phyloP scores from a whole-genome alignment of 345 rosid genomes.

The Syzygium oleosum region DNA sequence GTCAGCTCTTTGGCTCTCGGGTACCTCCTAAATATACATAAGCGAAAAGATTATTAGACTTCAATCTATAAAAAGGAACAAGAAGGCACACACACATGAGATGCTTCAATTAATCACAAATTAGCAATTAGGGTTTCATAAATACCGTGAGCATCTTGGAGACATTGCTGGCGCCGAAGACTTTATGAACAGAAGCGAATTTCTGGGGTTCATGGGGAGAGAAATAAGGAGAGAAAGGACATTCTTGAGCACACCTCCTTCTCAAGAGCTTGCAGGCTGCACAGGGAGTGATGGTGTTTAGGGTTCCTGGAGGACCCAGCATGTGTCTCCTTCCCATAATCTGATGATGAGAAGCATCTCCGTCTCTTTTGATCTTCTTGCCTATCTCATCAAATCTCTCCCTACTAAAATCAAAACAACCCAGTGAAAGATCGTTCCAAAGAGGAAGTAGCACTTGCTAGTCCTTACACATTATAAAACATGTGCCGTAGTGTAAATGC shows the following conservation, averaged over 20 bases:
- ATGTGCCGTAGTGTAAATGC: background rate
- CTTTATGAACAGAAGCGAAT: slow-evolving; percentile 91
- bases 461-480: background rate
- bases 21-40: slow-evolving; percentile 51
- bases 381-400: slow-evolving; percentile 83
- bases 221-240: slow-evolving; percentile 94
- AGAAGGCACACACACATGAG: background rate
- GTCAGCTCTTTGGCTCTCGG: slow-evolving; percentile 75
- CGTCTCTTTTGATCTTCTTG: slow-evolving; percentile 79
- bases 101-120: background rate
- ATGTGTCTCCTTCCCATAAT: slow-evolving; percentile 76
- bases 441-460: background rate
- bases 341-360: slow-evolving; percentile 40
- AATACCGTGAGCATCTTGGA: slow-evolving; percentile 86
- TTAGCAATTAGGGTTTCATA: background rate
- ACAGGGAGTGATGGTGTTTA: slow-evolving; percentile 90
- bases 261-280: slow-evolving; percentile 96
- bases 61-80: background rate
- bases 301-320: slow-evolving; percentile 68
- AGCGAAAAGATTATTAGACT: background rate
- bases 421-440: background rate
- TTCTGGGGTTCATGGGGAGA: slow-evolving; percentile 96
- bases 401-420: slow-evolving; percentile 16
- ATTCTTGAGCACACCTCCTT: slow-evolving; percentile 91
- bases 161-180: slow-evolving; percentile 97